These are phyloP conservation scores for Cutaneotrichosporon dermatis DNA, from an alignment of 1,284 basidiomycete genomes.

Conservation along the genomic window DNA sequence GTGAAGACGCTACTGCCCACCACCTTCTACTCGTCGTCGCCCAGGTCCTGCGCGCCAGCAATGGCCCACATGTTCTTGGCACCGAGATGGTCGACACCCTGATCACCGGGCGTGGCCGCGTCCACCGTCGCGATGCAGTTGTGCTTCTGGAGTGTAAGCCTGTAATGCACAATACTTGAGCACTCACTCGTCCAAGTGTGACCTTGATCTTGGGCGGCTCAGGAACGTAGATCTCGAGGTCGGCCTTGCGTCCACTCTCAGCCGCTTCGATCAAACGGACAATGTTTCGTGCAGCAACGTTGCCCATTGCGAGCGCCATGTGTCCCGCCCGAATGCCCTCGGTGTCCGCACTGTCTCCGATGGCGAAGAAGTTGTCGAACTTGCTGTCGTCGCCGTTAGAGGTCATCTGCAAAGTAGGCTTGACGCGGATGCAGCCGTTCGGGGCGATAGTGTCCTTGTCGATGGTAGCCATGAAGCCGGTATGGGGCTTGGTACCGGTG, in stretches of 20 bases:
- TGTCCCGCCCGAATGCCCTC: conserved; percentile 59
- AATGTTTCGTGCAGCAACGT: conserved; percentile 46
- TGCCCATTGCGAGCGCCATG: conserved; percentile 60
- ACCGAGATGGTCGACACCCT: conserved; percentile 53
- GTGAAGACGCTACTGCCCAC: no score
- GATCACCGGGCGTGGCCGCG: conserved; percentile 51
- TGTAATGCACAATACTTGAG: no score
- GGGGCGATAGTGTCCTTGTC: conserved; percentile 50
- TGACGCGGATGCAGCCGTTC: conserved; percentile 54
- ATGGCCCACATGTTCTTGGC: conserved; percentile 52
- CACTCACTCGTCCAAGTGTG: conserved; percentile 54
- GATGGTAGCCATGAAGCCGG: conserved; percentile 53
- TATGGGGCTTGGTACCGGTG: conserved; percentile 70
- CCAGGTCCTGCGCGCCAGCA: conserved; percentile 5
- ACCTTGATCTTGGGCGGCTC: conserved; percentile 61
- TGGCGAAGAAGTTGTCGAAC: conserved; percentile 44
- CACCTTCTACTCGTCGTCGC: conserved; percentile 6
- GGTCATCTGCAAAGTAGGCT: conserved; percentile 56
- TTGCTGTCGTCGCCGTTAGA: background rate
- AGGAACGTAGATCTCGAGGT: conserved; percentile 56
- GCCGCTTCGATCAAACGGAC: conserved; percentile 34
- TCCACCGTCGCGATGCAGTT: conserved; percentile 53
- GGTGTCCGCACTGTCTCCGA: conserved; percentile 50
- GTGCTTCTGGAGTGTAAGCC: conserved; percentile 22
- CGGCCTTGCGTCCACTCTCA: conserved; percentile 13